A percentile compares a stretch with the other conserved stretches of the same genome.
These are phyloP conservation scores for Candida odintsovae DNA, from an alignment of 805 yeast genomes.

Conservation along the genomic window DNA sequence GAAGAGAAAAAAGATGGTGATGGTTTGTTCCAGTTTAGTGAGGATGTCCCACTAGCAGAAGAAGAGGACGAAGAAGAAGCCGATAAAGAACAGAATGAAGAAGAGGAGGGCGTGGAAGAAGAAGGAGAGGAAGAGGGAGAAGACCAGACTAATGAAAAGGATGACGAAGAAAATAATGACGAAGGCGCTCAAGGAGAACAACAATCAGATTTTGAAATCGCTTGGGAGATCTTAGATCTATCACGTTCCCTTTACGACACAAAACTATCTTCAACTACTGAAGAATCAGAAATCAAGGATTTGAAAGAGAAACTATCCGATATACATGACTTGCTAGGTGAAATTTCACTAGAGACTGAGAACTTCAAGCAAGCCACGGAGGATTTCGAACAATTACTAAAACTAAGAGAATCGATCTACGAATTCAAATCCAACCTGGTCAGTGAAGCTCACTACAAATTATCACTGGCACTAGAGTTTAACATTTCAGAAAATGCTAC, in stretches of 20 bases:
- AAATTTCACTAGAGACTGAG: constrained; percentile 84
- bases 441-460: constrained; percentile 76
- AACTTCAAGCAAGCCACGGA: constrained; percentile 72
- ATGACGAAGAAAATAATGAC: constrained; percentile 14
- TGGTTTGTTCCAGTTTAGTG: constrained; percentile 31
- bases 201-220: constrained; percentile 75
- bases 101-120: constrained; percentile 16
- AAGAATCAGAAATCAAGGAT: neutral
- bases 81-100: constrained; percentile 3
- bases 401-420: constrained; percentile 45
- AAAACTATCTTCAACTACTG: constrained; percentile 20
- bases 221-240: constrained; percentile 82
- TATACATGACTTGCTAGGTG: constrained; percentile 77
- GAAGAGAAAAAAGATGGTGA: constrained; percentile 18
- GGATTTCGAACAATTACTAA: constrained; percentile 58
- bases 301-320: constrained; percentile 50
- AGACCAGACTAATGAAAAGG: constrained; percentile 14
- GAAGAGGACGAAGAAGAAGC: constrained; percentile 23
- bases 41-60: constrained; percentile 32
- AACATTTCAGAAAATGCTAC: constrained; percentile 6
- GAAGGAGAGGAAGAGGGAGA: constrained; percentile 21
- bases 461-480: constrained; percentile 75
- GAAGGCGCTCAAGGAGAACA: constrained; percentile 34
- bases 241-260: constrained; percentile 60
- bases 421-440: constrained; percentile 48